Conservation (phyloP, 2,329 filamentous ascomycete species). For the Fusarium fujikuroi region DNA sequence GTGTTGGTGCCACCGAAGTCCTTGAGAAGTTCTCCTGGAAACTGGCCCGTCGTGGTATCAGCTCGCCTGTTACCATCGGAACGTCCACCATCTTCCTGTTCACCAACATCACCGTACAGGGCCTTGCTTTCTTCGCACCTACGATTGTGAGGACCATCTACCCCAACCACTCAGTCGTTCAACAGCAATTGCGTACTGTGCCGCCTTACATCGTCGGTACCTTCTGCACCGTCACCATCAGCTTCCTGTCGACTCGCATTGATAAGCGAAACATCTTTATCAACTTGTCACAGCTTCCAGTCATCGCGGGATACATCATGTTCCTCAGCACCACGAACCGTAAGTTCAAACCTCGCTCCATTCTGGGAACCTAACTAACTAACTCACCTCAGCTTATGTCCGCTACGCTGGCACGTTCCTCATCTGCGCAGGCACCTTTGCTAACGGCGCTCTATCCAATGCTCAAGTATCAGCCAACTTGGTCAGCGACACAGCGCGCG, state of each 20-base stretch:
- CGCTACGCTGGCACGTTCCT: slow-evolving; percentile 73
- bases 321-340: slow-evolving; percentile 63
- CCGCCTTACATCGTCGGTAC: slow-evolving; percentile 63
- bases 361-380: neutral
- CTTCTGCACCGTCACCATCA: slow-evolving; percentile 56
- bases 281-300: slow-evolving; percentile 62
- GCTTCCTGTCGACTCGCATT: slow-evolving; percentile 52
- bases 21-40: slow-evolving; percentile 24
- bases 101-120: slow-evolving; percentile 73
- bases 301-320: slow-evolving; percentile 72
- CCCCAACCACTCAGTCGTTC: slow-evolving; percentile 62
- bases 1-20: slow-evolving; percentile 66
- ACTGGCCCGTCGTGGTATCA: slow-evolving; percentile 9
- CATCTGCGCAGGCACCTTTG: slow-evolving; percentile 27
- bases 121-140: slow-evolving; percentile 71
- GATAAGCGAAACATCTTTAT: slow-evolving; percentile 68
- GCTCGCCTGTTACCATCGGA: slow-evolving; percentile 60
- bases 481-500: slow-evolving; percentile 30
- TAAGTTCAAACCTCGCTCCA: rapidly evolving
- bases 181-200: slow-evolving; percentile 65
- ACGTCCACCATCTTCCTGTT: slow-evolving; percentile 68
- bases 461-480: slow-evolving; percentile 28
- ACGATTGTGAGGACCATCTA: slow-evolving; percentile 74
- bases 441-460: slow-evolving; percentile 56
- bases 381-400: slow-evolving; percentile 44